Base-by-base conservation (phyloP, 2,329 filamentous ascomycete genomes). In the Amauroascus niger region DNA sequence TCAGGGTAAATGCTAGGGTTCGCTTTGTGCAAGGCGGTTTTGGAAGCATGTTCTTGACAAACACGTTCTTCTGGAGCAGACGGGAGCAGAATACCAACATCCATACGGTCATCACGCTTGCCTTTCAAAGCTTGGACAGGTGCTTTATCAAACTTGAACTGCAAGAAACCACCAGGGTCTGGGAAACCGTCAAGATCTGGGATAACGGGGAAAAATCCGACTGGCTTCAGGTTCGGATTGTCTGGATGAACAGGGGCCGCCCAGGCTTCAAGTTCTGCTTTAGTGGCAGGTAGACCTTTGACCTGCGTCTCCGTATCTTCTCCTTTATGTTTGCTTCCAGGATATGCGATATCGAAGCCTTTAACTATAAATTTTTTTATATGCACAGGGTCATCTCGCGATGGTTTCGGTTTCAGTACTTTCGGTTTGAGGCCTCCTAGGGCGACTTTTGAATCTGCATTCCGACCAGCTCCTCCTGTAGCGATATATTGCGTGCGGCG, bases 401-500 rank as follows among this genome's bases (percentile, higher is more conserved):
- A 70, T 35, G 61, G 60, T 57, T 71, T 72, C 11, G 58, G 58
- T 55, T 65, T 71, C 44, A 67, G 61, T 22, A 53, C 20, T 64
- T 65, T 41, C 60, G 54, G 35, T 65, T 66, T 18, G 59, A 37
- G 26, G 18, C 43, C 45, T 43, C 30, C 41, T 55, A 59, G 62
- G 11, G 65, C 57, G 20, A 61, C 53, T 14, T 63, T 62, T 8
- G 65, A 65, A 33, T 70, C 68, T 1, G 66, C 63, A 4, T 64
- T 65, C 32, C 63, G 64, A 41, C 65, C 63, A 30, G 56, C 53
- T 50, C 59, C 58, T 43, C 66, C 66, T 6, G 71, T 66, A 24
- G 72, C 71, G 64, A 95, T 96, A 73, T 97, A 97, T 70, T 98
- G 93, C 53, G 93, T 97, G 64, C 91, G 83, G 55, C 93, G 88